Base-by-base conservation (phyloP, 2,329 filamentous ascomycete species). In the Pyricularia sp. region DNA sequence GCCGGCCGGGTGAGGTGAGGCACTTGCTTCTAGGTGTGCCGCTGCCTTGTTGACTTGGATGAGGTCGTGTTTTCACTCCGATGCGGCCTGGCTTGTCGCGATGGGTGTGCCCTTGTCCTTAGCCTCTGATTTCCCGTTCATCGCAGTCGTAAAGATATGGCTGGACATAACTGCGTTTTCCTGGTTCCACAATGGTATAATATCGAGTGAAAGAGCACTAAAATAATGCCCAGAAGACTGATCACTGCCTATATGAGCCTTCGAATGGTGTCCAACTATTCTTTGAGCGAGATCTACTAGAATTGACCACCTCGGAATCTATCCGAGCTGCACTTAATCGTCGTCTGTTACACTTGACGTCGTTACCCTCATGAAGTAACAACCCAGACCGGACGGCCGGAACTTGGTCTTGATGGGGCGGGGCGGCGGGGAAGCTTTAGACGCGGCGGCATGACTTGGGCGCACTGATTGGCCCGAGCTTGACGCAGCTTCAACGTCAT, bases 401-500 rank as follows among this genome's bases (percentile, higher is more conserved):
- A 50, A n/a, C 42, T 50, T 50, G 42, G 4, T 50, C 42, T 50
- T 50, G 1, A 4, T 50, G 42, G 20, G 5, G 42, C 42, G 42
- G 42, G 42, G 42, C 42, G 42, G 42, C 42, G 42, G 42, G 42
- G 42, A 50, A 50, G 20, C 20, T 50, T 50, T 50, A 50, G 17
- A 50, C 42, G 42, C 42, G 20, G 7, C 42, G 14, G 42, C 42
- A 50, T 50, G 42, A 50, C 20, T n/a, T 50, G 2, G 17, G 64
- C 20, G 14, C 26, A n/a, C 23, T 67, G 36, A 67, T 67, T 67
- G 65, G 65, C 14, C 25, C 9, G 42, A 67, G 65, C 65, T 67
- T 58, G 36, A 31, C 14, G 42, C 25, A 67, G 65, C 36, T 67
- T 67, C 65, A 67, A 67, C 65, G 65, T 67, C 65, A 67, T 67